phyloP scores from a whole-genome alignment of 2,329 filamentous ascomycete genomes.

The Aspergillus tanneri region DNA sequence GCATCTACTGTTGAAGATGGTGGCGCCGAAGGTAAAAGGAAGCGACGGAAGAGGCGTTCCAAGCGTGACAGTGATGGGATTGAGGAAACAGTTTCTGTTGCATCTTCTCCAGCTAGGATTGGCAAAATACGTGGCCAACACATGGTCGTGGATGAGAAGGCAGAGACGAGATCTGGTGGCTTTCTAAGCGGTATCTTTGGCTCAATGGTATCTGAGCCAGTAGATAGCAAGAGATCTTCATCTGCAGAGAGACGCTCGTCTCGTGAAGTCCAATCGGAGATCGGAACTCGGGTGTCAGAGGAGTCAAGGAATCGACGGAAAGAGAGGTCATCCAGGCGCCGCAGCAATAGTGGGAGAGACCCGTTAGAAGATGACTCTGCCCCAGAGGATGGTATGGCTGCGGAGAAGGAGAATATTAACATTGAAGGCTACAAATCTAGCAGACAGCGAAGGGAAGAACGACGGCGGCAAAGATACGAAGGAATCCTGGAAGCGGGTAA shows the following conservation, averaged over 20 bases:
- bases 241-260: conserved; percentile 30
- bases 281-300: conserved; percentile 33
- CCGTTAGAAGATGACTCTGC: conserved; percentile 43
- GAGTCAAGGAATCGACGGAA: conserved; percentile 45
- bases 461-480: conserved; percentile 38
- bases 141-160: conserved; percentile 34
- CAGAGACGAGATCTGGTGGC: conserved; percentile 32
- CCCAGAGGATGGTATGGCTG: conserved; percentile 38
- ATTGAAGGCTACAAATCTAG: conserved; percentile 35
- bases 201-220: conserved; percentile 35
- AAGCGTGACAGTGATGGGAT: conserved; percentile 30
- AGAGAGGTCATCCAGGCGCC: conserved; percentile 44
- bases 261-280: conserved; percentile 39
- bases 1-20: conserved; percentile 12
- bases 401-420: conserved; percentile 39
- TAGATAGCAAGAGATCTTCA: conserved; percentile 26
- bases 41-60: conserved; percentile 27
- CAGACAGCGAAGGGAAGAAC: conserved; percentile 37
- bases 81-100: conserved; percentile 40
- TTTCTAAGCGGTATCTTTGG: conserved; percentile 42
- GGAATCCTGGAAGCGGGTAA: conserved; percentile 37
- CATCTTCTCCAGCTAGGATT: conserved; percentile 34
- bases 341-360: conserved; percentile 45
- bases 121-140: conserved; percentile 33
- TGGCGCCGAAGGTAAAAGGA: conserved; percentile 24